Percentiles rank a stretch among this genome's conserved stretches.
Conservation (phyloP, 805 yeast species). For the Starmerella sp. region DNA sequence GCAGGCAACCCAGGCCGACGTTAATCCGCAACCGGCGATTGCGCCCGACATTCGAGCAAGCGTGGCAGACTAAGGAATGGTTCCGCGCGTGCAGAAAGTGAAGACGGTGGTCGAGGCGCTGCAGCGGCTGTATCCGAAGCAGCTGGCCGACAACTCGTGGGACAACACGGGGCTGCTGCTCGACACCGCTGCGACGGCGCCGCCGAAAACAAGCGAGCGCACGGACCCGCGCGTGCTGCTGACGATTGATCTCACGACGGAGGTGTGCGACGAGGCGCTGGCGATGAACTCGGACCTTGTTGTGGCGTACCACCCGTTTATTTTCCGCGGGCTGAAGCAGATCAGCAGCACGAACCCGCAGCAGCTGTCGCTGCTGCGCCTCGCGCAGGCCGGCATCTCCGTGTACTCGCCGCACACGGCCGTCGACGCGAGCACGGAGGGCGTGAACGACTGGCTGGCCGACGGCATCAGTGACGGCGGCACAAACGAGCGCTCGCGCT, state of each 20-base stretch:
- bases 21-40: no score
- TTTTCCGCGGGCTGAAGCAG: slow-evolving; percentile 75
- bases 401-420: slow-evolving; percentile 97
- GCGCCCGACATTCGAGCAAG: no score
- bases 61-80: not conserved
- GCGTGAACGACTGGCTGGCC: slow-evolving; percentile 88
- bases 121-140: slow-evolving; percentile 67
- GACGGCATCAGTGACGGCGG: slow-evolving; percentile 39
- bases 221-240: slow-evolving; percentile 38
- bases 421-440: slow-evolving; percentile 82
- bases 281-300: slow-evolving; percentile 42
- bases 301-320: slow-evolving; percentile 89
- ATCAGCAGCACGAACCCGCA: slow-evolving; percentile 65
- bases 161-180: slow-evolving; percentile 89
- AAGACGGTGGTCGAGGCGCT: slow-evolving; percentile 27
- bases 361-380: slow-evolving; percentile 59
- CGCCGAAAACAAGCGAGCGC: slow-evolving; percentile 19
- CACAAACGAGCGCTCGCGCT: slow-evolving; percentile 21
- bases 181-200: slow-evolving; percentile 37
- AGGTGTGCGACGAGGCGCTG: slow-evolving; percentile 81
- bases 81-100: slow-evolving; percentile 4
- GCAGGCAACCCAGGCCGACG: no score
- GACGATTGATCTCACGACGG: slow-evolving; percentile 73
- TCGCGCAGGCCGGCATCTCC: slow-evolving; percentile 66
- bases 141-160: slow-evolving; percentile 80